phyloP scores from a whole-genome alignment of 1,284 basidiomycete genomes.

The Thelephora terrestris region DNA sequence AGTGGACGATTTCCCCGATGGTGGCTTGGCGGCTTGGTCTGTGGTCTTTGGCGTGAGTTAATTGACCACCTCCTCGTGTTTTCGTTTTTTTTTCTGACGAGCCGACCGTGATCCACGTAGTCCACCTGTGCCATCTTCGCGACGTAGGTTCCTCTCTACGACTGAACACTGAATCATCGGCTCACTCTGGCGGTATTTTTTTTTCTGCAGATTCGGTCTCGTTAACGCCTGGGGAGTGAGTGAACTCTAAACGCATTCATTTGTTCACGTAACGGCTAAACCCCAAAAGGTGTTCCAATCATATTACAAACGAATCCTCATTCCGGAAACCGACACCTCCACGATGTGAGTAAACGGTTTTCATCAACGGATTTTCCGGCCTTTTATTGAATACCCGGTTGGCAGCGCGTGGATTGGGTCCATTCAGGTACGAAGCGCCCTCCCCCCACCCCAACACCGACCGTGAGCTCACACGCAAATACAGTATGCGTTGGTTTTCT shows the following conservation, averaged over 20 bases:
- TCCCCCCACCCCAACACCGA: background rate
- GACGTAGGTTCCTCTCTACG: constrained; percentile 15
- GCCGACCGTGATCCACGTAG: background rate
- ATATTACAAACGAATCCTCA: constrained; percentile 29
- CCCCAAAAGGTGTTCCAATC: constrained; percentile 32
- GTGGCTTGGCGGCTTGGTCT: constrained; percentile 30
- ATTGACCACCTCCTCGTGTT: background rate
- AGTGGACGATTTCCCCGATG: constrained; percentile 26
- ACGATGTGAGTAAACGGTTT: constrained; percentile 35
- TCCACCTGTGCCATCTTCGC: constrained; percentile 20
- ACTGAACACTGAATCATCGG: background rate
- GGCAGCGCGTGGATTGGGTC: constrained; percentile 67
- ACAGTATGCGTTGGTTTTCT: constrained; percentile 36
- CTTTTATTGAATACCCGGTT: background rate
- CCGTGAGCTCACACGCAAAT: background rate
- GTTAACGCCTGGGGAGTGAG: constrained; percentile 35
- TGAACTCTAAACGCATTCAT: background rate
- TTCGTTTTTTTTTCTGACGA: background rate
- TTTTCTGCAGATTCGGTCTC: constrained; percentile 23
- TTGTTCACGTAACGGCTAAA: background rate
- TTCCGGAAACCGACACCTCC: constrained; percentile 31
- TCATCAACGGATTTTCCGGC: background rate
- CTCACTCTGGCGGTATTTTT: no score
- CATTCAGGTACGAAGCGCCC: constrained; percentile 40
- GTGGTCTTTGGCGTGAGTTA: constrained; percentile 27